Evolutionary conservation across 805 yeast species (phyloP).

Genomic region (Maudiozyma bulderi): DNA sequence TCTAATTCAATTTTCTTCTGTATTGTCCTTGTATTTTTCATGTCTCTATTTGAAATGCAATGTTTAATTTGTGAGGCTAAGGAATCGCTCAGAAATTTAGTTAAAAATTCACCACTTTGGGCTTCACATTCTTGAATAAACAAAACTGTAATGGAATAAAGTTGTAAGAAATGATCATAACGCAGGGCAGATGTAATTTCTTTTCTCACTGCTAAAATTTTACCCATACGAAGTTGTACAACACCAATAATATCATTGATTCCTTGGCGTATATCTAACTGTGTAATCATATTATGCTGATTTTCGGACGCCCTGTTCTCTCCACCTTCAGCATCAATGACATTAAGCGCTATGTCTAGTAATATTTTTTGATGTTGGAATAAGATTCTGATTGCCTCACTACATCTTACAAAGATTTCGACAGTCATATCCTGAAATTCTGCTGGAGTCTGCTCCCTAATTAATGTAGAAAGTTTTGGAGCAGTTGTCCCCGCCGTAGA

Average conservation of each 20-base stretch:
- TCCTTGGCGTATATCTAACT: slow-evolving; percentile 56
- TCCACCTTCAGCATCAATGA: slow-evolving; percentile 19
- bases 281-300: slow-evolving; percentile 36
- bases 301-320: slow-evolving; percentile 21
- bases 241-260: slow-evolving; percentile 60
- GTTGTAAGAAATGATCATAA: slow-evolving; percentile 51
- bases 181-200: slow-evolving; percentile 54
- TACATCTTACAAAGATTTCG: slow-evolving; percentile 48
- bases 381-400: slow-evolving; percentile 66
- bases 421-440: slow-evolving; percentile 69
- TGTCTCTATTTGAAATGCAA: slow-evolving; percentile 49
- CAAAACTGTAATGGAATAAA: slow-evolving; percentile 55
- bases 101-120: slow-evolving; percentile 55
- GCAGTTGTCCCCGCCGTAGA: slow-evolving; percentile 21
- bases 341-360: slow-evolving; percentile 56
- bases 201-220: slow-evolving; percentile 66
- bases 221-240: slow-evolving; percentile 68
- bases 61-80: slow-evolving; percentile 56
- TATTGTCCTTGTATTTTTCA: slow-evolving; percentile 38
- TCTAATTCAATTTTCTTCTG: slow-evolving; percentile 52
- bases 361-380: slow-evolving; percentile 71
- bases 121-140: slow-evolving; percentile 79
- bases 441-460: slow-evolving; percentile 57
- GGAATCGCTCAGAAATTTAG: slow-evolving; percentile 55
- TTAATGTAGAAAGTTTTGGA: slow-evolving; percentile 34